These are phyloP conservation scores for Psilocybe tampanensis DNA, from an alignment of 768 basidiomycete genomes.

Conservation along the genomic window DNA sequence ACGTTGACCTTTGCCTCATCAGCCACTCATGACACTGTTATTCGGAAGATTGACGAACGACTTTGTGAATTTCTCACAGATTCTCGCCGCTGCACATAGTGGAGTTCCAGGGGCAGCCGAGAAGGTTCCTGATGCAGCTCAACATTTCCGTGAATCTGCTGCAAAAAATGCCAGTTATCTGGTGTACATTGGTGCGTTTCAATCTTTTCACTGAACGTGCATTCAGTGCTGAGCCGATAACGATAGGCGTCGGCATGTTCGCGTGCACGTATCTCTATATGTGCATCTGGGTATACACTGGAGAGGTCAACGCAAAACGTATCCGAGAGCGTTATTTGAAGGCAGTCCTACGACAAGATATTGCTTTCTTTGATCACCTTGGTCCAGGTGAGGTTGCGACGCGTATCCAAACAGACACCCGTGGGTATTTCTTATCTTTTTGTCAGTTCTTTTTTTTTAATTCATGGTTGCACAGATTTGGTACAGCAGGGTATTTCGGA, in stretches of 20 bases:
- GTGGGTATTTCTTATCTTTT: slow-evolving; percentile 38
- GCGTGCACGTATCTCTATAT: slow-evolving; percentile 74
- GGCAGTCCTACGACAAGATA: slow-evolving; percentile 82
- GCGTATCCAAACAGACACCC: slow-evolving; percentile 87
- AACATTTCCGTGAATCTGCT: slow-evolving; percentile 53
- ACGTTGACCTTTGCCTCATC: neutral
- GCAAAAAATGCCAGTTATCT: slow-evolving; percentile 65
- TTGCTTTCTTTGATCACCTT: slow-evolving; percentile 90
- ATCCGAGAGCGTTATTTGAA: slow-evolving; percentile 83
- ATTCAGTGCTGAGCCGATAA: neutral
- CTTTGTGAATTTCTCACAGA: slow-evolving; percentile 61
- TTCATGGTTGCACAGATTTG: slow-evolving; percentile 55
- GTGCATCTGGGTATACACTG: slow-evolving; percentile 72
- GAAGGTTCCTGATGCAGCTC: slow-evolving; percentile 36
- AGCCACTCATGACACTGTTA: slow-evolving; percentile 81
- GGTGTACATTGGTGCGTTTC: slow-evolving; percentile 59
- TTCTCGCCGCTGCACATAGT: slow-evolving; percentile 23
- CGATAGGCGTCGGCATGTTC: slow-evolving; percentile 72
- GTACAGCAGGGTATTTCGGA: slow-evolving; percentile 92
- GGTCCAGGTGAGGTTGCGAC: slow-evolving; percentile 95
- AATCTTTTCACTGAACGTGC: neutral
- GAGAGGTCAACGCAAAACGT: slow-evolving; percentile 81
- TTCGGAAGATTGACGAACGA: slow-evolving; percentile 81
- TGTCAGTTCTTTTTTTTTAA: neutral
- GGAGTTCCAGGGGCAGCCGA: slow-evolving; percentile 32